These are phyloP conservation scores for Vitis cinerea DNA, from an alignment of 164 flowering plant genomes.

Conservation along the genomic window DNA sequence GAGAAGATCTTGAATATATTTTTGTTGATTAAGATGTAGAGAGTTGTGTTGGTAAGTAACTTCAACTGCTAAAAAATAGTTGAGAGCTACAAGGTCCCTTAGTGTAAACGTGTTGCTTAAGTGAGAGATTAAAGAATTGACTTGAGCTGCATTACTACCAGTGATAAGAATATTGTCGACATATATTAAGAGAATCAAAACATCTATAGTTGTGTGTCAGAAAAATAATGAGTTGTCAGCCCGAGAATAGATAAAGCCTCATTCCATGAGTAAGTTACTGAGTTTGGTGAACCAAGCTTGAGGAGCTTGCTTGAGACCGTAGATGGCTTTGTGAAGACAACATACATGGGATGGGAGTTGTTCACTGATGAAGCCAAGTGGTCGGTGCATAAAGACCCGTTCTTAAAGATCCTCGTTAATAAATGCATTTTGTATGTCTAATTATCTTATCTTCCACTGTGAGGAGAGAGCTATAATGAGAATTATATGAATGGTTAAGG, in stretches of 20 bases:
- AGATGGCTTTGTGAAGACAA: neutral
- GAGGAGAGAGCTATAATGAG: neutral
- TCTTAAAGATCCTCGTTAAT: neutral
- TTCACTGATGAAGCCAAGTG: neutral
- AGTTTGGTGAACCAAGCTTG: slow-evolving; percentile 7
- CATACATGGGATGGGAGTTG: neutral
- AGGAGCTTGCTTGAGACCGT: slow-evolving; percentile 13
- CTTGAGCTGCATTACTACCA: no score
- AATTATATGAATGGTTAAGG: neutral
- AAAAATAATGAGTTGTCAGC: neutral
- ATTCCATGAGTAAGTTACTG: neutral
- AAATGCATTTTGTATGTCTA: slow-evolving; percentile 2
- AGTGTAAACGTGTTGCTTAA: neutral
- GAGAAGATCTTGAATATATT: neutral
- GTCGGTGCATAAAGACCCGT: neutral
- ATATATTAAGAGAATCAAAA: neutral
- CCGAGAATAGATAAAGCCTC: neutral
- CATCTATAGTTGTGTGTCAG: neutral
- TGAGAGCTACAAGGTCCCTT: neutral
- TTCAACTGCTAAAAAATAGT: neutral
- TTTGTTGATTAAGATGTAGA: neutral
- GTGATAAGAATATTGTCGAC: neutral
- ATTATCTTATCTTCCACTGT: neutral
- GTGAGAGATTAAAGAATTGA: neutral
- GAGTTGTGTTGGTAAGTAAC: neutral